These are phyloP conservation scores for Cyberlindnera maclurae DNA, from an alignment of 805 yeast genomes.

Conservation along the genomic window DNA sequence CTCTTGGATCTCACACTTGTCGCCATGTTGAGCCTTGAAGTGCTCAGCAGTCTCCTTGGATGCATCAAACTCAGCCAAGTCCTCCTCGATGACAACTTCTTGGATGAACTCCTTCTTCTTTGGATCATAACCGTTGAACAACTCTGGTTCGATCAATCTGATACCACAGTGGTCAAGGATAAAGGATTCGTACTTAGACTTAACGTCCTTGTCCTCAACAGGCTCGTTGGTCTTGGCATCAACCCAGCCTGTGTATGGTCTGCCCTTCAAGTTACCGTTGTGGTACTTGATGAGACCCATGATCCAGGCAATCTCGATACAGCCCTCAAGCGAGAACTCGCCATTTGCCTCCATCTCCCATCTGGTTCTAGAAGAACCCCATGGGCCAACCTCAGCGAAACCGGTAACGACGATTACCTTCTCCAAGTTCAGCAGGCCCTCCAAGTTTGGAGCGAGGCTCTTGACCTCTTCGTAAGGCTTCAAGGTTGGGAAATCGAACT, in stretches of 20 bases:
- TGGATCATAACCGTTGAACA: conserved; percentile 92
- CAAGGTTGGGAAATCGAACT: conserved; percentile 86
- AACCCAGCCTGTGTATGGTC: conserved; percentile 95
- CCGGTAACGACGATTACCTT: conserved; percentile 94
- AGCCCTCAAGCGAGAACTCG: conserved; percentile 93
- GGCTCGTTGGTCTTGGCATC: conserved; percentile 90
- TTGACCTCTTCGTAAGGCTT: conserved; percentile 72
- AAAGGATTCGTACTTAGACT: conserved; percentile 82
- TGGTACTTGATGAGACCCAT: conserved; percentile 97
- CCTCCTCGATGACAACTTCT: conserved; percentile 95
- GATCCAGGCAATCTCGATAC: conserved; percentile 99
- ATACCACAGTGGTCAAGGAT: conserved; percentile 94
- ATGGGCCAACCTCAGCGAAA: conserved; percentile 97
- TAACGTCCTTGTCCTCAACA: conserved; percentile 91
- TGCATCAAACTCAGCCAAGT: conserved; percentile 91
- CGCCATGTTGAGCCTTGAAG: conserved; percentile 91
- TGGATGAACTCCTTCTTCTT: conserved; percentile 87
- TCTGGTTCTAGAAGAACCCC: conserved; percentile 98
- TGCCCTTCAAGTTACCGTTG: conserved; percentile 83
- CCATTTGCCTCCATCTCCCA: conserved; percentile 99
- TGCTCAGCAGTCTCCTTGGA: conserved; percentile 94
- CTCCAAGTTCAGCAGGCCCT: conserved; percentile 89
- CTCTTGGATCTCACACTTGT: conserved; percentile 85
- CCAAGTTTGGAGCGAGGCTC: conserved; percentile 62
- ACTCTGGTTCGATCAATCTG: conserved; percentile 92